Percentiles rank a stretch among this genome's conserved stretches.
Conservation (phyloP, 1,139 yeast species). For the Debaryomyces fabryi region DNA sequence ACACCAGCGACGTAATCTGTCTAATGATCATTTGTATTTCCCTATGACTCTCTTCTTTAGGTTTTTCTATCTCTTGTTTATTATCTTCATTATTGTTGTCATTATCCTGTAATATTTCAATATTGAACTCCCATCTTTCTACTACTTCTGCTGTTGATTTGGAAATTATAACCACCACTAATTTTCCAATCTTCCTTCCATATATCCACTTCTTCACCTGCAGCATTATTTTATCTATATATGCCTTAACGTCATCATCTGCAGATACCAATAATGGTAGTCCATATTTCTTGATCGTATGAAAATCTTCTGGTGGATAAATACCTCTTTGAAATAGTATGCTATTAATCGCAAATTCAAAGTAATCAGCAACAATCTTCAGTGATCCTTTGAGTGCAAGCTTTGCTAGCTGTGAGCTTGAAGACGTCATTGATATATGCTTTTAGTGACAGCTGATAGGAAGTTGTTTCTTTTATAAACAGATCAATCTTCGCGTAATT, state of each 20-base stretch:
- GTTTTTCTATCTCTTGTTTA: conserved; percentile 25
- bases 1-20: conserved; percentile 86
- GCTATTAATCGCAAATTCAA: conserved; percentile 76
- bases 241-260: conserved; percentile 76
- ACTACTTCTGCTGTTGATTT: conserved; percentile 68
- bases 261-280: conserved; percentile 70
- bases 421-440: neutral
- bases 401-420: conserved; percentile 36
- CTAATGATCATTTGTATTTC: conserved; percentile 86
- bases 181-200: conserved; percentile 66
- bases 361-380: conserved; percentile 78
- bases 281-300: conserved; percentile 78
- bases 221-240: conserved; percentile 67
- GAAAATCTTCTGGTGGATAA: conserved; percentile 87
- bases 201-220: conserved; percentile 84
- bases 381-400: conserved; percentile 78
- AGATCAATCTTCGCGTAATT: conserved; percentile 2
- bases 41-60: conserved; percentile 57
- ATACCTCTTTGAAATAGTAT: conserved; percentile 89
- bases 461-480: neutral
- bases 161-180: conserved; percentile 72
- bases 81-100: conserved; percentile 13
- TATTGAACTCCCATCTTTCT: conserved; percentile 87
- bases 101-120: conserved; percentile 43
- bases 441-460: neutral